These are phyloP conservation scores for Tardiomyces depauwii DNA, from an alignment of 1,139 yeast species.

Conservation along the genomic window DNA sequence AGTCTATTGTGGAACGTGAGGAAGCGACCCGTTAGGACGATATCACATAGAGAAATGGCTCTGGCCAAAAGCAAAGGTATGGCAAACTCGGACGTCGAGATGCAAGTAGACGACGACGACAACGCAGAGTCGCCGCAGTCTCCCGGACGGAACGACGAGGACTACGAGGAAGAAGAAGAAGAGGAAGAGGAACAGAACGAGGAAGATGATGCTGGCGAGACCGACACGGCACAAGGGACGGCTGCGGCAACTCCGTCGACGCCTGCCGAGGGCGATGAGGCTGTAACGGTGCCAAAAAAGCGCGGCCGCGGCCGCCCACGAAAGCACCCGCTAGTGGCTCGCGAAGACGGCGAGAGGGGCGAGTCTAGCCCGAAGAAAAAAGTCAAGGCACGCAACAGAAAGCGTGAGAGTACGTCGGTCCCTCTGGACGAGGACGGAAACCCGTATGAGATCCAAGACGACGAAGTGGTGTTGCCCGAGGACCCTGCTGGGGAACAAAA, in stretches of 20 bases:
- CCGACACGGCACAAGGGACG: not conserved
- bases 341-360: not conserved
- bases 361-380: not conserved
- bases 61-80: no score
- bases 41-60: no score
- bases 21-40: no score
- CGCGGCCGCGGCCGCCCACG: not conserved
- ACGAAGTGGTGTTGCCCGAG: slow-evolving; percentile 71
- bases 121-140: slow-evolving; percentile 1
- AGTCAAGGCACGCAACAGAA: not conserved
- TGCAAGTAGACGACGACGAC: slow-evolving; percentile 1
- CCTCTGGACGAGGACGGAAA: slow-evolving; percentile 12
- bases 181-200: slow-evolving; percentile 10
- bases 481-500: slow-evolving; percentile 76
- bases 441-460: slow-evolving; percentile 48
- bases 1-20: no score
- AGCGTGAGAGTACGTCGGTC: slow-evolving; percentile 1
- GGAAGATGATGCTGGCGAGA: slow-evolving; percentile 12
- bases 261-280: not conserved
- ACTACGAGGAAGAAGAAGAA: slow-evolving; percentile 12
- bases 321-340: not conserved
- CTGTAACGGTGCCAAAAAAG: not conserved
- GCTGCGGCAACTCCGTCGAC: not conserved
- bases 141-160: slow-evolving; percentile 1
- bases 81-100: slow-evolving; percentile 2